Conservation (phyloP, 352 stramenopile species). For the Pseudoperonospora humuli region DNA sequence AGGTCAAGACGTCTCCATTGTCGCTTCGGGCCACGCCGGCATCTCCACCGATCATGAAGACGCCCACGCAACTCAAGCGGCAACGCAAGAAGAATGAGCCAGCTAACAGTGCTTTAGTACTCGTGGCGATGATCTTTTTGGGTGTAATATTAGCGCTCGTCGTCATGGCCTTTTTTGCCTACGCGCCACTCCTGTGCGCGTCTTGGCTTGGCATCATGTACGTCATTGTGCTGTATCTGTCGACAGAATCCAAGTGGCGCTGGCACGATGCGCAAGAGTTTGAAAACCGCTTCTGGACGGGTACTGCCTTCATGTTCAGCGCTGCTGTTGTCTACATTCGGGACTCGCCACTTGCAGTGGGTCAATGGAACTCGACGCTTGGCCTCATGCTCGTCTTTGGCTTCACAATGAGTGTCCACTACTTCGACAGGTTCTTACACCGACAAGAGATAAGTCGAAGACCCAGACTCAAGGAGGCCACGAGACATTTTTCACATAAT, state of each 20-base stretch:
- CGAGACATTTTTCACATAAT: conserved; percentile 48
- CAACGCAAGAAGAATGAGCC: conserved; percentile 26
- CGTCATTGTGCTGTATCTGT: conserved; percentile 74
- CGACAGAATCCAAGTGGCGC: conserved; percentile 76
- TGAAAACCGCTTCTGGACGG: conserved; percentile 96
- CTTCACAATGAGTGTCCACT: conserved; percentile 75
- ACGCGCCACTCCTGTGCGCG: conserved; percentile 67
- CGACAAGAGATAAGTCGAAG: conserved; percentile 62
- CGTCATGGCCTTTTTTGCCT: conserved; percentile 78
- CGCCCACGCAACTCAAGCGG: neutral
- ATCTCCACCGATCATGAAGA: conserved; percentile 6
- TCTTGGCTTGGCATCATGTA: conserved; percentile 79
- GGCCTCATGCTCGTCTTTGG: conserved; percentile 69
- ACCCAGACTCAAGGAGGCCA: conserved; percentile 41
- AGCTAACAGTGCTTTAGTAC: conserved; percentile 51
- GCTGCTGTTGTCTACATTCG: conserved; percentile 90
- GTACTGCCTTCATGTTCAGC: conserved; percentile 90
- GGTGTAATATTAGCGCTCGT: conserved; percentile 52
- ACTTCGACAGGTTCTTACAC: conserved; percentile 77
- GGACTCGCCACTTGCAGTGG: conserved; percentile 87
- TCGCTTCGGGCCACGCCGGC: conserved; percentile 15
- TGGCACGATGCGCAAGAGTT: conserved; percentile 91
- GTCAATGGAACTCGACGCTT: conserved; percentile 60
- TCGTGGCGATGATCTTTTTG: conserved; percentile 64
- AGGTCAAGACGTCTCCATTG: conserved; percentile 15